Conservation (phyloP, 345 rosid species). For the Bruguiera parviflora region DNA sequence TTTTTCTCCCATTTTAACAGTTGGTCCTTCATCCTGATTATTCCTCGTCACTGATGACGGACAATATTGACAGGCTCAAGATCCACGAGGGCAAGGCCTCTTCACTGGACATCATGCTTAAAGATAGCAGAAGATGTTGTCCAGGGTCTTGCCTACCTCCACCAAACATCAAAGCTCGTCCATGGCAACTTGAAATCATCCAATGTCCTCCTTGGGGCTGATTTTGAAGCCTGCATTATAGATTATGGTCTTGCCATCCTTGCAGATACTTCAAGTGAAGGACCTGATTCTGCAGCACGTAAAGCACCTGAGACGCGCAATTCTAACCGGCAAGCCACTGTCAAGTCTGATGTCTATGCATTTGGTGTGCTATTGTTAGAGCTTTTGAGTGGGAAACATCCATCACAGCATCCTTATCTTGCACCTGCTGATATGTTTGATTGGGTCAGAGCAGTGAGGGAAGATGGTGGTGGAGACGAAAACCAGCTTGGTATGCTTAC, state of each 20-base stretch:
- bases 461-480: conserved; percentile 49
- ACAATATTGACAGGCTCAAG: conserved; percentile 59
- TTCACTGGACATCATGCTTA: conserved; percentile 94
- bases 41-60: conserved; percentile 1
- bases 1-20: neutral
- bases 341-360: neutral
- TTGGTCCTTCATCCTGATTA: neutral
- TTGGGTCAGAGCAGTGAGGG: conserved; percentile 78
- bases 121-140: conserved; percentile 97
- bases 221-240: conserved; percentile 87
- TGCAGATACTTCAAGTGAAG: conserved; percentile 57
- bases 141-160: conserved; percentile 80
- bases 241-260: conserved; percentile 74
- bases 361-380: conserved; percentile 1
- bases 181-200: conserved; percentile 89
- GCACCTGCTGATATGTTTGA: conserved; percentile 66
- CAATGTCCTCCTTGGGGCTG: conserved; percentile 80
- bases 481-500: conserved; percentile 70
- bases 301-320: conserved; percentile 83
- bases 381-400: conserved; percentile 45
- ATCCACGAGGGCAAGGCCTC: conserved; percentile 79
- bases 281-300: conserved; percentile 59
- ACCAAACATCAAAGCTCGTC: conserved; percentile 70
- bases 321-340: neutral
- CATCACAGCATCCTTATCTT: neutral